Evolutionary conservation across 805 yeast species (phyloP).

Genomic region (Saccharomycopsis selenospora): DNA sequence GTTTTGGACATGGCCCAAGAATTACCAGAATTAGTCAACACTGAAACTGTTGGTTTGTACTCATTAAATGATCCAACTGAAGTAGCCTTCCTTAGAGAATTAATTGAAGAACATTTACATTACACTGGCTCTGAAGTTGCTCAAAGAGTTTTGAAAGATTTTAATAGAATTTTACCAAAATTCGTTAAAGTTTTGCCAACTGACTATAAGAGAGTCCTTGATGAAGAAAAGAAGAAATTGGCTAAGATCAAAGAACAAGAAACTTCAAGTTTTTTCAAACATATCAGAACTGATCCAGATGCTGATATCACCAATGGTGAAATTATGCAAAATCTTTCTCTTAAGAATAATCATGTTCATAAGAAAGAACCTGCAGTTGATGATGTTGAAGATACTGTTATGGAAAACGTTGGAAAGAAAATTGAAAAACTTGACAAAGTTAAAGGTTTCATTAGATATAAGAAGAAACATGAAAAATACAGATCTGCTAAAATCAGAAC

Average conservation of each 20-base stretch:
- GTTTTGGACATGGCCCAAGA: slow-evolving; percentile 92
- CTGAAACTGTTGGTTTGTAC: slow-evolving; percentile 73
- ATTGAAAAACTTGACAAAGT: slow-evolving; percentile 63
- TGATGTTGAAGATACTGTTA: slow-evolving; percentile 84
- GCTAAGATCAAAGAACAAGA: slow-evolving; percentile 52
- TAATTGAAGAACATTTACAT: slow-evolving; percentile 91
- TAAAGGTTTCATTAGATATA: slow-evolving; percentile 91
- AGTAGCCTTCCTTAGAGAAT: slow-evolving; percentile 87
- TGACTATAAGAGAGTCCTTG: slow-evolving; percentile 87
- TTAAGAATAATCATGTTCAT: slow-evolving; percentile 28
- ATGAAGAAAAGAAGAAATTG: slow-evolving; percentile 61
- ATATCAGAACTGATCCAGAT: slow-evolving; percentile 63
- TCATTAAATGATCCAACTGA: slow-evolving; percentile 79
- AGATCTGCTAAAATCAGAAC: slow-evolving; percentile 70
- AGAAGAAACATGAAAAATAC: slow-evolving; percentile 80
- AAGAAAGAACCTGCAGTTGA: slow-evolving; percentile 70
- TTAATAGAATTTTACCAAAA: slow-evolving; percentile 79
- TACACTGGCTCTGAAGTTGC: slow-evolving; percentile 92
- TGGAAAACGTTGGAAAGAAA: slow-evolving; percentile 66
- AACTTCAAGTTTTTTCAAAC: slow-evolving; percentile 57
- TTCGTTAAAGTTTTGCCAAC: slow-evolving; percentile 90
- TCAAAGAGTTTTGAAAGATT: slow-evolving; percentile 70
- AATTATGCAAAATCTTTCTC: slow-evolving; percentile 51
- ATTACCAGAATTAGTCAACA: slow-evolving; percentile 71
- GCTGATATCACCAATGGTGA: slow-evolving; percentile 89